Percentiles rank a stretch among this genome's conserved stretches.
Evolutionary conservation across 805 yeast species (phyloP).

Genomic region (Saccharomyces paradoxus): DNA sequence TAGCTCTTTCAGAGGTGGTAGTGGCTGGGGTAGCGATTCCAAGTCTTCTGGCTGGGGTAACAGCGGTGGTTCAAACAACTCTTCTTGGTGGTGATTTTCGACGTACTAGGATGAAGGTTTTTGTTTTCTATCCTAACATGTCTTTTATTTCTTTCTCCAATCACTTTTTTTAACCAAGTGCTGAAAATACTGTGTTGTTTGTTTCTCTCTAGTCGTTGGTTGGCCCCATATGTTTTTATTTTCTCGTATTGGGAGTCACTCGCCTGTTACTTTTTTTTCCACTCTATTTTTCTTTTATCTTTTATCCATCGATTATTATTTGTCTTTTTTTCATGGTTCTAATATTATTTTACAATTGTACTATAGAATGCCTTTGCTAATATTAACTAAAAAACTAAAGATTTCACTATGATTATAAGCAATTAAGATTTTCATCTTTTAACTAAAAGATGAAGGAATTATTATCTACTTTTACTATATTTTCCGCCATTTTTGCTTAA

Average conservation of each 20-base stretch:
- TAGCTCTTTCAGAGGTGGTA: slow-evolving; percentile 21
- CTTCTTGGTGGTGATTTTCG: slow-evolving; percentile 22
- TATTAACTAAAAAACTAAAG: background rate
- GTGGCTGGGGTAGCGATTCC: slow-evolving; percentile 28
- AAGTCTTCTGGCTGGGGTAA: slow-evolving; percentile 29
- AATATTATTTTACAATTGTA: slow-evolving; percentile 21
- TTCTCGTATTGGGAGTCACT: slow-evolving; percentile 5
- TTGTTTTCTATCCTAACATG: background rate
- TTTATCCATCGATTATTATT: background rate
- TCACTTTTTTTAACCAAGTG: slow-evolving; percentile 3
- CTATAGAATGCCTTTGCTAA: slow-evolving; percentile 11
- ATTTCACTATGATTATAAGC: background rate
- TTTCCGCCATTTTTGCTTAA: background rate
- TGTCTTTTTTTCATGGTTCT: background rate
- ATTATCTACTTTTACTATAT: background rate
- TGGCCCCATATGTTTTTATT: slow-evolving; percentile 1
- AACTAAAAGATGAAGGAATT: background rate
- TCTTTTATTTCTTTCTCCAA: background rate
- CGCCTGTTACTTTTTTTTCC: slow-evolving; percentile 6
- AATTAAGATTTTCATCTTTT: background rate
- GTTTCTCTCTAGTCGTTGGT: background rate
- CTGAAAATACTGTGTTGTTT: slow-evolving; percentile 7
- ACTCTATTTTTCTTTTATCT: background rate
- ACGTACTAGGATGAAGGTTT: background rate
- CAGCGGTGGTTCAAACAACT: slow-evolving; percentile 15